Conservation (phyloP, 129 eudicot species). For the Arctium minus region DNA sequence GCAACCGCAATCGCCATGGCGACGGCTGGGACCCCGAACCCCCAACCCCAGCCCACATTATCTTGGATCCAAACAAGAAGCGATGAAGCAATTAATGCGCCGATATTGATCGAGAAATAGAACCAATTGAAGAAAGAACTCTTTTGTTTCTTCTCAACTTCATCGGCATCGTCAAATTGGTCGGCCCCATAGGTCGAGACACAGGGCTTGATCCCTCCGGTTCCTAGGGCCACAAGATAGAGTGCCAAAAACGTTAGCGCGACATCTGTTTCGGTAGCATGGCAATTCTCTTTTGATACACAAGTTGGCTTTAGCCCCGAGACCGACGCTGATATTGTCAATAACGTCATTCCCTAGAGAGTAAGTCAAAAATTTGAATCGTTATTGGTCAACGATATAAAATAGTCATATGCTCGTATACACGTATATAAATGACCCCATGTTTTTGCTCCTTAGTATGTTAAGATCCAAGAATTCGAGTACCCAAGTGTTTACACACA, state of each 20-base stretch:
- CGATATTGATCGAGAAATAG: slow-evolving; percentile 72
- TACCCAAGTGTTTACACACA: neutral
- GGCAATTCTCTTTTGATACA: slow-evolving; percentile 37
- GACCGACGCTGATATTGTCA: slow-evolving; percentile 67
- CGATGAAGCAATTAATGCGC: slow-evolving; percentile 63
- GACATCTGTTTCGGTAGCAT: slow-evolving; percentile 30
- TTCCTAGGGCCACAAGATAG: slow-evolving; percentile 71
- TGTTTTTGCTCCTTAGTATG: neutral
- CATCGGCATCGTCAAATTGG: slow-evolving; percentile 74
- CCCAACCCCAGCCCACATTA: slow-evolving; percentile 82
- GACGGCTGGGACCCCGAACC: slow-evolving; percentile 79
- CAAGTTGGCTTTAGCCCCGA: slow-evolving; percentile 59
- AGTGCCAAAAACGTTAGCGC: slow-evolving; percentile 50
- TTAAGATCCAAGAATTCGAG: neutral
- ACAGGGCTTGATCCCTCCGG: slow-evolving; percentile 86
- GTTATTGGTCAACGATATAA: neutral
- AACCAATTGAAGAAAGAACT: slow-evolving; percentile 87
- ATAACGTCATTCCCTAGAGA: slow-evolving; percentile 69
- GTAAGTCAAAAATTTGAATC: neutral
- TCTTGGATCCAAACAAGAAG: slow-evolving; percentile 69
- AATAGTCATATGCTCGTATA: neutral
- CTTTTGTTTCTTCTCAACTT: slow-evolving; percentile 58
- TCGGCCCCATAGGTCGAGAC: slow-evolving; percentile 87
- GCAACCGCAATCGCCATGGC: slow-evolving; percentile 70
- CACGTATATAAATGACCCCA: neutral